Percentiles rank a stretch among this genome's conserved stretches.
phyloP scores from a whole-genome alignment of 208 protist species.

The Kentomonas sorsogonicus region DNA sequence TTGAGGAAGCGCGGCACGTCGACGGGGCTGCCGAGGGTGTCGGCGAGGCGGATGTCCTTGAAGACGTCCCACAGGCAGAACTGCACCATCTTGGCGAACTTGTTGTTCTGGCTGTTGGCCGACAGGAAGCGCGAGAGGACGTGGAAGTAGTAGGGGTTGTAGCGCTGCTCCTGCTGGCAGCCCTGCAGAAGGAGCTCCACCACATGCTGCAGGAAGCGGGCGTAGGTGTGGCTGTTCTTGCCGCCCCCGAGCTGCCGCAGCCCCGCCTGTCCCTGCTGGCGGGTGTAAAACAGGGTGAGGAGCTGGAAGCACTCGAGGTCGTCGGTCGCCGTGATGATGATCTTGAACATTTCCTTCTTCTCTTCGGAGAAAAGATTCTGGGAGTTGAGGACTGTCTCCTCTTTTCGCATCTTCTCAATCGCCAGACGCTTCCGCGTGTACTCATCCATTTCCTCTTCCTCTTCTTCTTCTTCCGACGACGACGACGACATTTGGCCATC shows the following conservation, averaged over 20 bases:
- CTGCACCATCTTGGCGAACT: constrained; percentile 61
- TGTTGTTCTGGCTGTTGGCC: too few relatives aligned
- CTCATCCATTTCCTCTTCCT: constrained; percentile 23
- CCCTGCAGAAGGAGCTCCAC: too few relatives aligned
- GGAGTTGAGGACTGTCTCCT: constrained; percentile 60
- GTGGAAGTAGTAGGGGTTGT: constrained; percentile 69
- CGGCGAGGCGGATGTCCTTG: constrained; percentile 68
- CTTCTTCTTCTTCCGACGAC: constrained; percentile 9
- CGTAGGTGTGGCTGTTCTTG: constrained; percentile 60
- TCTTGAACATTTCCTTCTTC: constrained; percentile 70
- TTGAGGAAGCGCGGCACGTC: constrained; percentile 75
- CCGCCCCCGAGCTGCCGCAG: constrained; percentile 69
- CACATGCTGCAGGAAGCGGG: constrained; percentile 47
- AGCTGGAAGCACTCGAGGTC: constrained; percentile 76
- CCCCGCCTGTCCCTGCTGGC: too few relatives aligned
- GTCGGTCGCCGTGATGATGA: constrained; percentile 46
- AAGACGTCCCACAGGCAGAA: constrained; percentile 82
- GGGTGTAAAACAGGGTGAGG: too few relatives aligned
- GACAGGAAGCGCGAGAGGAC: constrained; percentile 72
- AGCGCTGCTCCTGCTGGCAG: constrained; percentile 51
- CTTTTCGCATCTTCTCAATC: constrained; percentile 43
- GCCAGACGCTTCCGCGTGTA: constrained; percentile 20
- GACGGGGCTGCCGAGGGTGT: too few relatives aligned
- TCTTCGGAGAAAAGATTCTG: constrained; percentile 75
- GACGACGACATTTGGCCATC: constrained; percentile 8